Evolutionary conservation across 495 filamentous ascomycete species (phyloP).

Genomic region (Penicillium roqueforti): DNA sequence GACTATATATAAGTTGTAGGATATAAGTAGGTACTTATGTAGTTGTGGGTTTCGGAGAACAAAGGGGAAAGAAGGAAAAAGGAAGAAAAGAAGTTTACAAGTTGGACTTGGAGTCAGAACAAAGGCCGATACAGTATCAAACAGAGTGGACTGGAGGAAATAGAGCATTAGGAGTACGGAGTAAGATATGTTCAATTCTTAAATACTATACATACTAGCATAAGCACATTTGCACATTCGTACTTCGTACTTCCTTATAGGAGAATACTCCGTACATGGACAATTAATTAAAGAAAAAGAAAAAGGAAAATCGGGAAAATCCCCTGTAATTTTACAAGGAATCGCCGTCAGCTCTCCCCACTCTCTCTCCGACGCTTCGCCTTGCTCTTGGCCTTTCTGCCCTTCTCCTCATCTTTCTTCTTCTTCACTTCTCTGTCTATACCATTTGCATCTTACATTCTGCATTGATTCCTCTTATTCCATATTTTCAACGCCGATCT

Average conservation of each 20-base stretch:
- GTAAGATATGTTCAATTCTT: too few species aligned
- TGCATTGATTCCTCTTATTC: neutral
- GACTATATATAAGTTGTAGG: too few species aligned
- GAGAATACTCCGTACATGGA: neutral
- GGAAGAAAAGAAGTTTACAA: neutral
- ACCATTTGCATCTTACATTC: conserved; percentile 1
- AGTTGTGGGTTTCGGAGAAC: neutral
- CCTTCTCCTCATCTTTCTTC: conserved; percentile 6
- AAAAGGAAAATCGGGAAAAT: conserved; percentile 3
- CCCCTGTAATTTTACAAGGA: conserved; percentile 13
- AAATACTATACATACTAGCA: too few species aligned
- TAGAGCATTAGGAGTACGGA: too few species aligned
- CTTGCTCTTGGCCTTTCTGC: neutral
- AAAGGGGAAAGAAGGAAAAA: neutral
- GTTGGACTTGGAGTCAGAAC: neutral
- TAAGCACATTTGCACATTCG: too few species aligned
- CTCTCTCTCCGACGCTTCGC: conserved; percentile 6
- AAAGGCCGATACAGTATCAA: too few species aligned
- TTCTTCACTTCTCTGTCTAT: neutral
- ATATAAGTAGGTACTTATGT: too few species aligned
- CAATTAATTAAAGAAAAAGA: neutral
- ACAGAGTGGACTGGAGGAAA: too few species aligned
- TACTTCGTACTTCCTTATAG: neutral
- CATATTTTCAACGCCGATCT: conserved; percentile 20
- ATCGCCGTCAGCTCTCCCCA: conserved; percentile 14